phyloP scores from a whole-genome alignment of 805 yeast species.

The Brettanomyces sp. region DNA sequence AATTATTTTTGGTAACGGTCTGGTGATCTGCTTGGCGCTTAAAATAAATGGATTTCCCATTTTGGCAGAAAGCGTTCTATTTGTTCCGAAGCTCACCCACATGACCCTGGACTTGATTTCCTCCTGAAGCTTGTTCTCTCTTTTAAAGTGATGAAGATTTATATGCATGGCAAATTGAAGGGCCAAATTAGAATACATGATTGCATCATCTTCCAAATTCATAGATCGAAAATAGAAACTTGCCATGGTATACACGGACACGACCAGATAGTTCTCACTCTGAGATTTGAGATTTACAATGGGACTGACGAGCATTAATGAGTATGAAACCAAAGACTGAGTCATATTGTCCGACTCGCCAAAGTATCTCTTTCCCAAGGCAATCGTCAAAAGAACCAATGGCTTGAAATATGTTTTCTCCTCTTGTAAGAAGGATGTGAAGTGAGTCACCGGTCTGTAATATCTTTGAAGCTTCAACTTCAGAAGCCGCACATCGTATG shows the following conservation, averaged over 20 bases:
- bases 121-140: not conserved
- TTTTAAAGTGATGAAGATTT: slow-evolving; percentile 8
- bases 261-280: slow-evolving; percentile 10
- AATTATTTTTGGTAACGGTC: slow-evolving; percentile 13
- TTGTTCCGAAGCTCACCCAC: slow-evolving; percentile 20
- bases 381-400: slow-evolving; percentile 13
- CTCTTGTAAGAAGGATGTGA: slow-evolving; percentile 5
- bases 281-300: slow-evolving; percentile 7
- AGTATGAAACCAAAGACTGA: slow-evolving; percentile 10
- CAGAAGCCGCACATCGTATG: slow-evolving; percentile 13
- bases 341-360: slow-evolving; percentile 10
- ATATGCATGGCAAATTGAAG: slow-evolving; percentile 18
- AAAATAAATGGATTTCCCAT: slow-evolving; percentile 17
- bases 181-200: slow-evolving; percentile 17
- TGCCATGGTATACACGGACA: slow-evolving; percentile 13
- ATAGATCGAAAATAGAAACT: slow-evolving; percentile 17
- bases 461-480: slow-evolving; percentile 8
- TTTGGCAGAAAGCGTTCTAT: slow-evolving; percentile 18
- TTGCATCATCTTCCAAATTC: slow-evolving; percentile 17
- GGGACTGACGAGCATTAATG: slow-evolving; percentile 13
- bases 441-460: slow-evolving; percentile 8
- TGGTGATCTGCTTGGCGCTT: slow-evolving; percentile 7
- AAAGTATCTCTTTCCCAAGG: slow-evolving; percentile 16
- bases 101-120: slow-evolving; percentile 16
- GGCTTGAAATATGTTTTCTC: slow-evolving; percentile 12